These are phyloP conservation scores for Castanopsis chinensis DNA, from an alignment of 306 rosid species.

Conservation along the genomic window DNA sequence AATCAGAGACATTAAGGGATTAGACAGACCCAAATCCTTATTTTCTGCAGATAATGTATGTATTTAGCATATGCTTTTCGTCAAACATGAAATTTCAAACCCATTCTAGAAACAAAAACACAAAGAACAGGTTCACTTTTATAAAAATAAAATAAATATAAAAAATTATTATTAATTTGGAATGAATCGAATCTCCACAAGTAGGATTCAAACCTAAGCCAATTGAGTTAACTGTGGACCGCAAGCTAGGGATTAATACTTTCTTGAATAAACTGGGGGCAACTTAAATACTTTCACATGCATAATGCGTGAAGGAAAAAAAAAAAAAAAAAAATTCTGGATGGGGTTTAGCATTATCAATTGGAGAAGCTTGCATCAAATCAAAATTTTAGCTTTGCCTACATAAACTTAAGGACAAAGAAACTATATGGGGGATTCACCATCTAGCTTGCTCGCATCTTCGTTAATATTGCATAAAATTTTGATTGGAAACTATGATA, in stretches of 20 bases:
- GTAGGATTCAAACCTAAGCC: too few relatives aligned
- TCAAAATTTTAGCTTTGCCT: background rate
- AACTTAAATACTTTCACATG: constrained; percentile 3
- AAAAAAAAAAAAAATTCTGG: background rate
- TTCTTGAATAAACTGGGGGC: background rate
- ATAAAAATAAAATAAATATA: too few relatives aligned
- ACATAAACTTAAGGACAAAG: background rate
- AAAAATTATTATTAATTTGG: too few relatives aligned
- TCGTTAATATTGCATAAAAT: background rate
- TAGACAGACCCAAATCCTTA: background rate
- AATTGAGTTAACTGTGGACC: too few relatives aligned
- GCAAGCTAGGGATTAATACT: too few relatives aligned
- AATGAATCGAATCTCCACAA: too few relatives aligned
- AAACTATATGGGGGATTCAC: background rate
- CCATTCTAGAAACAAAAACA: too few relatives aligned
- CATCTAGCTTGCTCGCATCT: background rate
- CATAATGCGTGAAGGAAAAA: background rate
- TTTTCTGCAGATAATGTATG: too few relatives aligned
- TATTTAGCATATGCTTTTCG: too few relatives aligned
- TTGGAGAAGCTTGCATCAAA: background rate
- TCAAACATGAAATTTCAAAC: too few relatives aligned
- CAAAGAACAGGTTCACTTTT: too few relatives aligned
- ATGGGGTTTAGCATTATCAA: background rate
- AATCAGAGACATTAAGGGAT: background rate
- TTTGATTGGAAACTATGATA: too few relatives aligned